Conservation (phyloP, 164 flowering plant species). For the Protea cynaroides region DNA sequence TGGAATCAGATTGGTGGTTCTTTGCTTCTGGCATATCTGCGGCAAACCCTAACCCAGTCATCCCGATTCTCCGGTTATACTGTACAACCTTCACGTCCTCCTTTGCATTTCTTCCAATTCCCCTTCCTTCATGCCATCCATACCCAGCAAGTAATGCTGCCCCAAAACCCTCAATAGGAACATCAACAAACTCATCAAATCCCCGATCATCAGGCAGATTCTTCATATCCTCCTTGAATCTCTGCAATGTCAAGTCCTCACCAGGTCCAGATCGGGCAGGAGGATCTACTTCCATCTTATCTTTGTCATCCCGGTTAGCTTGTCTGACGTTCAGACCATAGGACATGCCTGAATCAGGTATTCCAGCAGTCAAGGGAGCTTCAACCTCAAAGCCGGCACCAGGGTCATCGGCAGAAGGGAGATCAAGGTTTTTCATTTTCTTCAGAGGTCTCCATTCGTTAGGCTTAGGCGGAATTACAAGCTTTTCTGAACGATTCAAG, state of each 20-base stretch:
- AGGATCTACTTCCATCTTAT: background rate
- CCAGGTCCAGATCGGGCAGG: slow-evolving; percentile 1
- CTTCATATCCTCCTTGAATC: slow-evolving; percentile 44
- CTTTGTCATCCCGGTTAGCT: background rate
- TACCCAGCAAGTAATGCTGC: slow-evolving; percentile 62
- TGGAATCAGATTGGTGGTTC: slow-evolving; percentile 8
- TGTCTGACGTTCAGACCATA: slow-evolving; percentile 46
- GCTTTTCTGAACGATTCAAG: slow-evolving; percentile 14
- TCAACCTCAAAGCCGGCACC: slow-evolving; percentile 42
- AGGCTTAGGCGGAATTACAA: slow-evolving; percentile 43
- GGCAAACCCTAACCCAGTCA: slow-evolving; percentile 48
- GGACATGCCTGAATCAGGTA: slow-evolving; percentile 15
- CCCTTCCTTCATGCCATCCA: slow-evolving; percentile 76
- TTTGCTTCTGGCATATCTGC: slow-evolving; percentile 15
- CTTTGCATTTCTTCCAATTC: slow-evolving; percentile 58
- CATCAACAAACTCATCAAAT: slow-evolving; percentile 42
- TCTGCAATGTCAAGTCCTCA: slow-evolving; percentile 38
- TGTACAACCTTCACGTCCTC: slow-evolving; percentile 54
- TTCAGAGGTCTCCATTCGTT: slow-evolving; percentile 52
- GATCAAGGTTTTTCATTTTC: slow-evolving; percentile 61
- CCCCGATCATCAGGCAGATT: slow-evolving; percentile 28
- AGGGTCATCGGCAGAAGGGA: slow-evolving; percentile 23
- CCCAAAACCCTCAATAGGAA: slow-evolving; percentile 75
- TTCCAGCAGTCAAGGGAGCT: slow-evolving; percentile 17
- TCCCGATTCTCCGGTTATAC: slow-evolving; percentile 28